Conservation (phyloP, 2,329 filamentous ascomycete genomes). For the Pseudocercospora crystallina region DNA sequence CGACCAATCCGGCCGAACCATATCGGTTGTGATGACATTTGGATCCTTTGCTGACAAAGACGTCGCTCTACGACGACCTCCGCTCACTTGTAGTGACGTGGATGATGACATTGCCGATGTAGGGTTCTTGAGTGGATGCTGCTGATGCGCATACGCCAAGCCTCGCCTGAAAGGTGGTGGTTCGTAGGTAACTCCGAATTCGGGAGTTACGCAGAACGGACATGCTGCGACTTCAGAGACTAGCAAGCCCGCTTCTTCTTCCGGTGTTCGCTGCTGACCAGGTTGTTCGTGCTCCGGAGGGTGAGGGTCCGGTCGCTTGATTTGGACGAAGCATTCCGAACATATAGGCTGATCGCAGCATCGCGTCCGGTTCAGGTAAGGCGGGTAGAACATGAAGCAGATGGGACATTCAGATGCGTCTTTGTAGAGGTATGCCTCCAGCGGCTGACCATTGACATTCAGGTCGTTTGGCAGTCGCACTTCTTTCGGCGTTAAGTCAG, state of each 20-base stretch:
- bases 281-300: constrained; percentile 66
- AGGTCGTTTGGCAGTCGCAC: constrained; percentile 77
- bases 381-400: constrained; percentile 93
- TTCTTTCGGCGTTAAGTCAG: constrained; percentile 74
- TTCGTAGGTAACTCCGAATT: constrained; percentile 95
- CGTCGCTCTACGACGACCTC: constrained; percentile 58
- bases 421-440: constrained; percentile 93
- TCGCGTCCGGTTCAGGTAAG: constrained; percentile 87
- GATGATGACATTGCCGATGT: constrained; percentile 81
- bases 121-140: constrained; percentile 51
- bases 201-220: constrained; percentile 90
- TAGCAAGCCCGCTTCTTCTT: constrained; percentile 61
- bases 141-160: constrained; percentile 64
- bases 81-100: constrained; percentile 64
- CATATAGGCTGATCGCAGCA: constrained; percentile 97
- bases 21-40: constrained; percentile 87
- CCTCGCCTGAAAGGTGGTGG: constrained; percentile 85
- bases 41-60: constrained; percentile 80
- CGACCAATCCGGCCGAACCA: constrained; percentile 90
- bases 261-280: constrained; percentile 33
- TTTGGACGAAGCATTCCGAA: constrained; percentile 98
- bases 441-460: constrained; percentile 87
- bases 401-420: constrained; percentile 89
- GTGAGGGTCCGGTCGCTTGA: constrained; percentile 90
- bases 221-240: constrained; percentile 90